Base-by-base conservation (phyloP, 257 asterid species). In the Plantago elongata region DNA sequence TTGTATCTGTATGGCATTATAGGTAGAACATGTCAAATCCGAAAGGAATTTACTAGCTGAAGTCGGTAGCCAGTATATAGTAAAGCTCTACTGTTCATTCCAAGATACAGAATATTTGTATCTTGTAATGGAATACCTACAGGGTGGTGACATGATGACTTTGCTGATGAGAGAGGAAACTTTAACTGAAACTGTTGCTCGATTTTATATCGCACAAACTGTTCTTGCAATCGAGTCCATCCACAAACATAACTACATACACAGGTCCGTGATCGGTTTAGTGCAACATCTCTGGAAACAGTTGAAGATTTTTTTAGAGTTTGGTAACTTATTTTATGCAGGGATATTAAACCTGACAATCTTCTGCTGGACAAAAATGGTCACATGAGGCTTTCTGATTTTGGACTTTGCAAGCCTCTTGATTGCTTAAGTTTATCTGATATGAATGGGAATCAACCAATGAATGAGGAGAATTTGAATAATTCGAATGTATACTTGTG, bases 121-220 rank as follows among this genome's bases (percentile, higher is more conserved):
- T 70, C 87, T 90, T 7, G 89, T 88, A 55, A 90, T 90, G 98
- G 98, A 90, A 59, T 90, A 88, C 79, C 86, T 90, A 38, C 88
- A 94, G 13, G 98, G 98, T 50, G 98, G 98, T 17, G 98, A 90
- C 78, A 57, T 90, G 75, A 90, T 90, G 98, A 90, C 89, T 62
- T 72, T 90, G 81, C 79, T 90, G 63, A 90, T 90, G 74, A 78
- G 95, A 71, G 95, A 90, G 79, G 98, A 90, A 69, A 79, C 87
- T 17, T 71, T 90, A 75, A 88, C 95, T 18, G 98, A 90, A 78
- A 80, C 84, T 12, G 91, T 85, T 16, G 87, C 96, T 18, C 82
- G 74, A 68, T 90, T 90, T 71, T 90, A 90, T 70, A 83, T 90
- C 49, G 95, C 94, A 55, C 81, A 90, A 63, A 72, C 86, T 59